Base-by-base conservation (phyloP, 108 stramenopile species). In the Fragilaria radians region DNA sequence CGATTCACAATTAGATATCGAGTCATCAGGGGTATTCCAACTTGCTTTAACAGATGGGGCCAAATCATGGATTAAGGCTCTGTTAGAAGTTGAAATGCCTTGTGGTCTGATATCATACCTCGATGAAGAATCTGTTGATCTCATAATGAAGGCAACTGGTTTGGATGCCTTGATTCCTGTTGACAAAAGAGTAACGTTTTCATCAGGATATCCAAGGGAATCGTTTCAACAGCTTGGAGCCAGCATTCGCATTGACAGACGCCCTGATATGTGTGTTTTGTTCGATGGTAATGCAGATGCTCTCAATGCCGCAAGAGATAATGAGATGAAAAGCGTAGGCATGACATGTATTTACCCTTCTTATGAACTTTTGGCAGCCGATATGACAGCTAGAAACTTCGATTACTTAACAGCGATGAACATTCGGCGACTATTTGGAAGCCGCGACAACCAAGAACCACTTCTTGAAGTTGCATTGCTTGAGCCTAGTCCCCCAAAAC, bases 181-280 rank as follows among this genome's bases (percentile, higher is more conserved):
- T 23, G 82, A 81, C 21, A 77, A 66, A 27, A 81, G 83, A 0
- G 83, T 91, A 18, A 76, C 78, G 4, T 46, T 29, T 0, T 57
- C 51, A 26, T 57, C 56, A 23, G 71, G 63, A 3, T 86, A 85
- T 47, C 48, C 65, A 17, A 60, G 63, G 25, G 83, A 81, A 28
- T 65, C 54, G 33, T 73, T 77, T 9, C 83, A 91, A 59, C 34
- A 82, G 27, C 65, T 91, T 14, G 89, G 83, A 23, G 79, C 68
- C 4, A 65, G 83, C 14, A 46, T 91, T 22, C 74, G 85, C n/a
- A 59, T 83, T 23, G 83, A 85, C 52, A 64, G 77, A 59, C 79
- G 83, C 24, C 85, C 89, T 5, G 83, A 87, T 48, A 76, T 80
- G 47, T 91, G 89, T 55, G 68, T 87, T 28, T 73, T 83, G 4